phyloP scores from a whole-genome alignment of 352 stramenopile genomes.

The Phytopythium chamaehyphon region DNA sequence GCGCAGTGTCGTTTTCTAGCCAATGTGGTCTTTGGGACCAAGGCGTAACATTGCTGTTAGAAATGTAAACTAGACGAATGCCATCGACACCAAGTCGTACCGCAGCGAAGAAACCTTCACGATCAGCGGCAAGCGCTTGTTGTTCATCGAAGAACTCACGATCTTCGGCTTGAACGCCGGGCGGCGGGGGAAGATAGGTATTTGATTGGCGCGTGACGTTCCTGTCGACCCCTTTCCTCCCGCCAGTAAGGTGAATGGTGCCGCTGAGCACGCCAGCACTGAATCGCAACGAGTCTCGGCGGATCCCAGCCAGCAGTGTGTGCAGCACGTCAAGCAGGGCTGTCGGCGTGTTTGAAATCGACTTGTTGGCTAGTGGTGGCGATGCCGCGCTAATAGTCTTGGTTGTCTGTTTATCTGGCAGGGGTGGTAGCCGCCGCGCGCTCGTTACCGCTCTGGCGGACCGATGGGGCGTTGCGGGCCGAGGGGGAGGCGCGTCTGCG shows the following conservation, averaged over 20 bases:
- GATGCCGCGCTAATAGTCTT: no score
- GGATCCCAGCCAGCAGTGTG: slow-evolving; percentile 41
- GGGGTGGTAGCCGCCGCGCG: not conserved
- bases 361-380: no score
- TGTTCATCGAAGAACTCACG: slow-evolving; percentile 30
- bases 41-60: no score
- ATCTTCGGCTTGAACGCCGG: slow-evolving; percentile 27
- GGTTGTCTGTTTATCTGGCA: not conserved
- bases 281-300: slow-evolving; percentile 29
- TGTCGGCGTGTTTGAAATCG: slow-evolving; percentile 11
- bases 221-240: no score
- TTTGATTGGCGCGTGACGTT: no score
- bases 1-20: slow-evolving; percentile 47
- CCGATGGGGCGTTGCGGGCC: no score
- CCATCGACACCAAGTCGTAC: slow-evolving; percentile 12
- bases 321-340: slow-evolving; percentile 45
- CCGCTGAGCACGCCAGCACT: slow-evolving; percentile 11
- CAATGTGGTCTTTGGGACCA: slow-evolving; percentile 38
- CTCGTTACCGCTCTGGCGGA: slow-evolving; percentile 4
- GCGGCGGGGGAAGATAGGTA: not conserved
- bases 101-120: slow-evolving; percentile 19
- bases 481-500: no score
- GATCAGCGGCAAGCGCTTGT: slow-evolving; percentile 15
- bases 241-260: not conserved
- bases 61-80: no score